Evolutionary conservation across 192 early-diverging fungal species (phyloP), one percentile per base, ranked within the genome.

Genomic region (Chytriomyces confervae): DNA sequence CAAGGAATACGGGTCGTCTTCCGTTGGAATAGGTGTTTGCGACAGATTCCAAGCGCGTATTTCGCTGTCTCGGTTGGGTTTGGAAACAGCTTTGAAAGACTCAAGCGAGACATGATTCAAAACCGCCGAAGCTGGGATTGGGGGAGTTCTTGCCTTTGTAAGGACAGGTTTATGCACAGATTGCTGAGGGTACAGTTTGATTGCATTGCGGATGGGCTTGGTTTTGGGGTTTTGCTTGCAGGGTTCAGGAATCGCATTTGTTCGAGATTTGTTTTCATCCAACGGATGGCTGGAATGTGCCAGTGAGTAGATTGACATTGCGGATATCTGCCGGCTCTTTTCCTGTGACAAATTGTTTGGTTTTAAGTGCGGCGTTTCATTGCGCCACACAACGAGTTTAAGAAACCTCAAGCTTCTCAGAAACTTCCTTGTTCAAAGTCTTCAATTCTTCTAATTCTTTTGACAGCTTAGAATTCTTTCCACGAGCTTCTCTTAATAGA

Each of bases 361-460:
- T 13, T 49, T 48, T 69, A 5, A 48, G 13, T n/a, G 13, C 20
- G 53, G 53, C 13, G 16, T n/a, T 57, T 57, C 13, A 57, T 57
- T 57, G 53, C 53, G 36, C 36, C 36, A 36, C 36, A 57, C 13
- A 57, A 20, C 53, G 20, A 57, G 16, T n/a, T 57, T 57, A 48
- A 69, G 11, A 4, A 11, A 72, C 69, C 69, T 72, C 69, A 18
- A 72, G 69, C 57, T 72, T 72, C 27, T 72, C 69, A 24, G 69
- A 50, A 6, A 72, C 43, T 43, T 72, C 20, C 16, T 72, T 72
- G 50, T 51, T 60, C 9, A 10, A 9, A 2, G 7, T 13, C 57
- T 72, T 53, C 16, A 20, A 3, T 6, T 72, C 69, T 24, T 72
- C 69, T 45, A 72, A 8, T 23, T 72, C 69, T 72, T 72, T 72